Base-by-base conservation (phyloP, 1,139 yeast species). In the Hemisphaericaspora lyxosophila region DNA sequence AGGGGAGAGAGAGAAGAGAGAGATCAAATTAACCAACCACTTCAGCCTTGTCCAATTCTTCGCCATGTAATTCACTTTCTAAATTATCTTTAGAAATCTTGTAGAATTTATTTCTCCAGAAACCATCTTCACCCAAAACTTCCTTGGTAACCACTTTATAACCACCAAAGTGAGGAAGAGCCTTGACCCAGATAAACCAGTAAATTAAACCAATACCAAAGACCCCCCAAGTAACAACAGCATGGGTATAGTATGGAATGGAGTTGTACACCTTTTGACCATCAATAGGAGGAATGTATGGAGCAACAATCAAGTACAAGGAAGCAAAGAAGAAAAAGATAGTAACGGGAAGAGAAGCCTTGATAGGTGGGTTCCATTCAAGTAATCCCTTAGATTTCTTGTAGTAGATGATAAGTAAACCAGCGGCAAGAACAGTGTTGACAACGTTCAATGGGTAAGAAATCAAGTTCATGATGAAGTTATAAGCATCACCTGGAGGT, bases 151-250 rank as follows among this genome's bases (percentile, higher is more conserved):
- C 76, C 47, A 86, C 64, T 26, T 62, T 64, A 63, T 85, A 85
- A 12, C 78, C 75, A 27, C 83, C 79, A 29, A 75, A 38, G 43
- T 58, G 56, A 26, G 95, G 95, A 46, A 83, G 58, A 1, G 83
- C 40, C 45, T 64, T 64, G 33, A 80, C 74, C 86, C 90, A 83
- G 13, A 82, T 59, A 7, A 80, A 44, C 87, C 90, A 87, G 64
- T 85, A 86, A 2, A 74, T 49, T 18, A 74, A 80, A 45, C 96
- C 96, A 41, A 81, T 59, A 6, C 70, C 85, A 50, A 87, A 83
- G 32, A 87, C 71, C 45, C 83, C 92, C 82, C 89, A 77, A 8
- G 94, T 83, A 16, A 85, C 88, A 35, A 85, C 95, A 53, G 90
- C 82, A 59, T 85, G 95, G 40, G 83, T 73, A 73, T 80, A 87